Conservation (phyloP, 768 basidiomycete genomes). For the Phanerochaete carnosa region DNA sequence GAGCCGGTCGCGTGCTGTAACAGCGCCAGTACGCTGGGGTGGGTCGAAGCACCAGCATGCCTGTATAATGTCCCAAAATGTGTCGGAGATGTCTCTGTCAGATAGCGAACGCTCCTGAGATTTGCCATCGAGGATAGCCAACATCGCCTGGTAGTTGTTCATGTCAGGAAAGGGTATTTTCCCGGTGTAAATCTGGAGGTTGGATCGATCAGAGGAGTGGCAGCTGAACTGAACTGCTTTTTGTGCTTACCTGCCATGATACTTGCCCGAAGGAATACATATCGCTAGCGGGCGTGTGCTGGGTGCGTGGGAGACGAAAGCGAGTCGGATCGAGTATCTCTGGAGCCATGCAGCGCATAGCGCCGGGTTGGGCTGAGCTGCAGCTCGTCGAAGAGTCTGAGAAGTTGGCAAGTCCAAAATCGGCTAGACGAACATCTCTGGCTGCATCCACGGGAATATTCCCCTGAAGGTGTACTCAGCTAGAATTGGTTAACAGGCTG, state of each 20-base stretch:
- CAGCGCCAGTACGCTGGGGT: too few relatives aligned
- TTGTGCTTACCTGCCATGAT: conserved; percentile 1
- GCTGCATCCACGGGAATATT: conserved; percentile 12
- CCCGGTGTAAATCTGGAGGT: neutral
- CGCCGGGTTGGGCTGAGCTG: neutral
- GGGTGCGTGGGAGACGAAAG: neutral
- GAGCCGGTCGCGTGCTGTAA: too few relatives aligned
- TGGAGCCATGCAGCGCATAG: neutral
- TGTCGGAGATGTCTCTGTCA: neutral
- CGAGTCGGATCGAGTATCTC: neutral
- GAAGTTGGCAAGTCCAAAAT: conserved; percentile 8
- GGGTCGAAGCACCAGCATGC: neutral
- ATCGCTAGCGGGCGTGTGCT: neutral
- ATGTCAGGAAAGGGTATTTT: neutral
- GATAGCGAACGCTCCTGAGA: neutral
- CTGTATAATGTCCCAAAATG: neutral
- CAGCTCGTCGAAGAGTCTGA: neutral
- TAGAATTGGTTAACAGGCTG: neutral
- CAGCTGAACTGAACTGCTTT: too few relatives aligned
- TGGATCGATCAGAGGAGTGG: too few relatives aligned
- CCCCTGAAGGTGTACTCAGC: neutral
- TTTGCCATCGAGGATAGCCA: neutral
- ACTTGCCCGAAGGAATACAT: neutral
- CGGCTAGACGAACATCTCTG: neutral
- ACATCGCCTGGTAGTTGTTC: neutral